phyloP scores from a whole-genome alignment of 106 monocot species.

The Amphibolis antarctica region DNA sequence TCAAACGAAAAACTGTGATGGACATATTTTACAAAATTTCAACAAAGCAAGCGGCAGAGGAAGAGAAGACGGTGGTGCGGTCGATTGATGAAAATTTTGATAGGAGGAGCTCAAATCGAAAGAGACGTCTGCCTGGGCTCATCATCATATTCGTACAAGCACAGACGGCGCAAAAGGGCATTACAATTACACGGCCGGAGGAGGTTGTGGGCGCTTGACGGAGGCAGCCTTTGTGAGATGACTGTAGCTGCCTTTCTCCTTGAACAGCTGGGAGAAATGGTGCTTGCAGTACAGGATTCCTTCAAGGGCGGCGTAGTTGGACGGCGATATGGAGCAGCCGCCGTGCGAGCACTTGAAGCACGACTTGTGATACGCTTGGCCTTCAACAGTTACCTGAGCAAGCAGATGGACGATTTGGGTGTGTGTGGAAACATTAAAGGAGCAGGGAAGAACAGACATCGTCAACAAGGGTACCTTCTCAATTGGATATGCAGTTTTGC shows the following conservation, averaged over 20 bases:
- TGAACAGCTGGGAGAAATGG: constrained; percentile 90
- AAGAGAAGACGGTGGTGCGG: too few relatives aligned
- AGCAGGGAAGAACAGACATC: not conserved
- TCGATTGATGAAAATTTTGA: too few relatives aligned
- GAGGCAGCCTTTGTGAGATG: constrained; percentile 74
- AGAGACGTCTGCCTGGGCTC: too few relatives aligned
- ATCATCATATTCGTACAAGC: too few relatives aligned
- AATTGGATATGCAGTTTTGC: constrained; percentile 30
- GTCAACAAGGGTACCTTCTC: constrained; percentile 16
- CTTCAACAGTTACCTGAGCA: constrained; percentile 24
- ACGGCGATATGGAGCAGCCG: constrained; percentile 27
- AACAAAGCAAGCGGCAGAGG: too few relatives aligned
- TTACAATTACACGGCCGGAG: constrained; percentile 15
- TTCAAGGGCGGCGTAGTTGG: constrained; percentile 36
- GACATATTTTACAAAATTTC: too few relatives aligned
- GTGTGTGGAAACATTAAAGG: not conserved
- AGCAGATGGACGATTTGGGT: too few relatives aligned
- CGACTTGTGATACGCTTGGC: constrained; percentile 26
- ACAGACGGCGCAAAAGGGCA: too few relatives aligned
- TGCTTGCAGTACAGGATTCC: constrained; percentile 72
- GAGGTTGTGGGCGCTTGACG: constrained; percentile 38
- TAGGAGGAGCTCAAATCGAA: too few relatives aligned
- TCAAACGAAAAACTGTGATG: too few relatives aligned
- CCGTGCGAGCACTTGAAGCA: constrained; percentile 38
- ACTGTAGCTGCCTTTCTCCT: constrained; percentile 93